Evolutionary conservation across 2,329 filamentous ascomycete species (phyloP).

Genomic region (Raffaelea ambrosiae): DNA sequence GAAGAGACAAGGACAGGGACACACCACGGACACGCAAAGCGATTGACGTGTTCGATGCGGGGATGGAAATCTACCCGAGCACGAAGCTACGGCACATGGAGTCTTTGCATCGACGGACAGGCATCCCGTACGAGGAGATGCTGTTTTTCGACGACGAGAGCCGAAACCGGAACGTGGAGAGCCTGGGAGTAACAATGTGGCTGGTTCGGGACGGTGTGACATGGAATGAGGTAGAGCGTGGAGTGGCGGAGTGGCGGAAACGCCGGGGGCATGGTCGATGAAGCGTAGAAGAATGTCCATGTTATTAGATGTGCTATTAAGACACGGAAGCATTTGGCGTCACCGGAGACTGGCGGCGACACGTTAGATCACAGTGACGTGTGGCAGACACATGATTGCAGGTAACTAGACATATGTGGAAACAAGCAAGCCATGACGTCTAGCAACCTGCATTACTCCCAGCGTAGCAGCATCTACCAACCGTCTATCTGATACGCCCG

Average conservation of each 20-base stretch:
- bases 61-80: conserved; percentile 62
- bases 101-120: conserved; percentile 60
- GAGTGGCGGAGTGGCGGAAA: conserved; percentile 73
- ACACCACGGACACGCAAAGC: conserved; percentile 30
- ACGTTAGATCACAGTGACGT: too few species aligned
- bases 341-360: too few species aligned
- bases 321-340: not conserved
- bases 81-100: conserved; percentile 83
- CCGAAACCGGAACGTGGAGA: conserved; percentile 74
- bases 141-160: conserved; percentile 93
- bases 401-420: too few species aligned
- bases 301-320: too few species aligned
- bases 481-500: too few species aligned
- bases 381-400: too few species aligned
- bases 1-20: conserved; percentile 9
- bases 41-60: conserved; percentile 51
- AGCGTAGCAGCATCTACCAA: too few species aligned
- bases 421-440: too few species aligned
- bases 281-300: not conserved
- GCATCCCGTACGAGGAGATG: conserved; percentile 72
- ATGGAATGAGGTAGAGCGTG: conserved; percentile 67
- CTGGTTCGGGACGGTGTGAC: conserved; percentile 73
- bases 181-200: conserved; percentile 74
- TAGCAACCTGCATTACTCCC: too few species aligned
- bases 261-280: conserved; percentile 39